Base-by-base conservation (phyloP, 148 eudicot species). In the Rhododendron henanense region DNA sequence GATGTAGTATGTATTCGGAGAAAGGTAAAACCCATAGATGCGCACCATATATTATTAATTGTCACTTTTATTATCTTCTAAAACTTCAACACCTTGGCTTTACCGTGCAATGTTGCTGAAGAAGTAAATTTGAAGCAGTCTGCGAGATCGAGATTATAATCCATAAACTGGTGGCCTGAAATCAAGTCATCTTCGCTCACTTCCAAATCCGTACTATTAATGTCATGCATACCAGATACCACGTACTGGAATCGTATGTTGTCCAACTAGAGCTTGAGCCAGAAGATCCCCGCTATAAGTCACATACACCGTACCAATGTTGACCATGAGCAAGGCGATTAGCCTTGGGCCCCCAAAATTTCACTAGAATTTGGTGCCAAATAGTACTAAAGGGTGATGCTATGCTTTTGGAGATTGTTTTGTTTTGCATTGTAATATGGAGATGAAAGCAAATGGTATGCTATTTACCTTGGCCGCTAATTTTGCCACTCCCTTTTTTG, bases 91-190 rank as follows among this genome's bases (percentile, higher is more conserved):
- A 85, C 86, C n/a, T 35, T 88, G 14, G 87, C 90, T 73, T 84
- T 87, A 1, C 93, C 93, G 31, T 89, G 88, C 39, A 88, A 63
- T 1, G 87, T 87, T 1, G 90, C 81, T 3, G 82, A 74, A 5
- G 88, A 81, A 53, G 89, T 86, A 50, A 91, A 89, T 81, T 89
- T 87, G 55, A 91, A 44, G 28, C 51, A 50, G 14, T 90, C 87
- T 0, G 18, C 14, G 2, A 2, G 13, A 25, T 18, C 14, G 5
- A 53, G 18, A 14, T 53, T 14, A 81, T 91, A 91, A 13, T 5
- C 13, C 23, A 0, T 0, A 25, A 91, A 88, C 28, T 47, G 8
- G n/a, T 74, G 82, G 78, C 84, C 85, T 0, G 35, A 3, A 41
- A 83, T 1, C 89, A 91, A 39, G 4, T 82, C 81, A 2, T 88